These are phyloP conservation scores for Eryngium alpinum DNA, from an alignment of 140 eudicot genomes.

Conservation along the genomic window DNA sequence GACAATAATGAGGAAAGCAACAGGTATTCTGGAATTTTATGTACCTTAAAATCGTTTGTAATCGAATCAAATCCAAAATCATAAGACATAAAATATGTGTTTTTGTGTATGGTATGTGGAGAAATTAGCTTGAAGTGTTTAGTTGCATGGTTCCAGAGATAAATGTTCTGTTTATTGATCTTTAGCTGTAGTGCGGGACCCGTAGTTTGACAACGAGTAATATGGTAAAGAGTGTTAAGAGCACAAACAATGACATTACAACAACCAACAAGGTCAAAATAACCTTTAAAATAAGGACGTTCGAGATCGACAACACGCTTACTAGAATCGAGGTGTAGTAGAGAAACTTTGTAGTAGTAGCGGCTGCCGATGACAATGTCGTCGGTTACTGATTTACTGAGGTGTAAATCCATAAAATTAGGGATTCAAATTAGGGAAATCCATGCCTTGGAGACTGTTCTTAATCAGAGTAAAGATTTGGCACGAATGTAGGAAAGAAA, in stretches of 20 bases:
- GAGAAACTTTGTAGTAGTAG: neutral
- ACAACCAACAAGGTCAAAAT: neutral
- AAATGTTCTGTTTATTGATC: neutral
- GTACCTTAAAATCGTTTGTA: neutral
- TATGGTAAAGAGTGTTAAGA: neutral
- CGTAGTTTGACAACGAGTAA: too few relatives aligned
- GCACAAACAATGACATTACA: neutral
- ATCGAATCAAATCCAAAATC: neutral
- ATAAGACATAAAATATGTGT: neutral
- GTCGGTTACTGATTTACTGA: neutral
- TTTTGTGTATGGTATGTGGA: neutral
- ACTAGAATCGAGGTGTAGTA: neutral
- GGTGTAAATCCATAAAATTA: neutral
- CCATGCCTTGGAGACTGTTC: neutral
- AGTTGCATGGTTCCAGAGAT: neutral
- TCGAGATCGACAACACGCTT: neutral
- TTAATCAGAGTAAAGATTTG: neutral
- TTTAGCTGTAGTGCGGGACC: neutral
- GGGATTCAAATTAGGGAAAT: neutral
- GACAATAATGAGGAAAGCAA: too few relatives aligned
- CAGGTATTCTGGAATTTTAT: too few relatives aligned
- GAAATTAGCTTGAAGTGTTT: neutral
- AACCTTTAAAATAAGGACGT: neutral
- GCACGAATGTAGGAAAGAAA: neutral
- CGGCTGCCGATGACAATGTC: neutral